Evolutionary conservation across 1,284 basidiomycete genomes (phyloP).

Genomic region (Ganoderma boninense): DNA sequence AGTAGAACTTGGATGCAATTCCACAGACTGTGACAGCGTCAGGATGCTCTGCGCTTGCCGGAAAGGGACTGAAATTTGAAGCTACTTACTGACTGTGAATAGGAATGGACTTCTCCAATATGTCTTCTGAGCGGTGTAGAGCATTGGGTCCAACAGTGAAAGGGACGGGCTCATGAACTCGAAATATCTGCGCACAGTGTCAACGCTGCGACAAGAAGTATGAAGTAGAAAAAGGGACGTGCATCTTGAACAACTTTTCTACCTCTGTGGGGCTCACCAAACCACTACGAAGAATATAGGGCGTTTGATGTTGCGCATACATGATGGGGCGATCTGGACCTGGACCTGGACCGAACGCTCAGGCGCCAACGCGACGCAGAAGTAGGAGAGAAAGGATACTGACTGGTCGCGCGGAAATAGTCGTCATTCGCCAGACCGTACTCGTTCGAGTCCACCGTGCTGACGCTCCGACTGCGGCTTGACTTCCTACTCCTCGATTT

Average conservation of each 20-base stretch:
- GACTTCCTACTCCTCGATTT: constrained; percentile 48
- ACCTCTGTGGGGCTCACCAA: constrained; percentile 77
- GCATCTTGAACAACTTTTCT: constrained; percentile 84
- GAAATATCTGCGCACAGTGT: constrained; percentile 62
- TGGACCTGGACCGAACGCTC: constrained; percentile 45
- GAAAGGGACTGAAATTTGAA: neutral
- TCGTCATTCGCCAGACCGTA: constrained; percentile 69
- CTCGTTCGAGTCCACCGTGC: constrained; percentile 53
- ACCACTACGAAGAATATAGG: constrained; percentile 74
- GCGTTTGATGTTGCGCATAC: constrained; percentile 57
- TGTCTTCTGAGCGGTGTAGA: constrained; percentile 80
- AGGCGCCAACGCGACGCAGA: neutral
- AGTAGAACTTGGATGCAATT: constrained; percentile 77
- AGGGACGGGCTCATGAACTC: constrained; percentile 78
- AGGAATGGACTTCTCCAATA: constrained; percentile 80
- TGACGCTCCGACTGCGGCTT: constrained; percentile 46
- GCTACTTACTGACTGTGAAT: constrained; percentile 80
- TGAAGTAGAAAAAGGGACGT: constrained; percentile 35
- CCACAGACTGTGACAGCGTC: constrained; percentile 66
- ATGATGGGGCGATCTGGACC: constrained; percentile 48
- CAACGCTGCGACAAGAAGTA: constrained; percentile 4
- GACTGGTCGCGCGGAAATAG: constrained; percentile 69
- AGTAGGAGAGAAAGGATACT: constrained; percentile 33
- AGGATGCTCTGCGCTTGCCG: constrained; percentile 6
- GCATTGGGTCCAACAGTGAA: constrained; percentile 75